phyloP scores from a whole-genome alignment of 768 basidiomycete species.

The Tylopilus plumbeoviolaceoides region DNA sequence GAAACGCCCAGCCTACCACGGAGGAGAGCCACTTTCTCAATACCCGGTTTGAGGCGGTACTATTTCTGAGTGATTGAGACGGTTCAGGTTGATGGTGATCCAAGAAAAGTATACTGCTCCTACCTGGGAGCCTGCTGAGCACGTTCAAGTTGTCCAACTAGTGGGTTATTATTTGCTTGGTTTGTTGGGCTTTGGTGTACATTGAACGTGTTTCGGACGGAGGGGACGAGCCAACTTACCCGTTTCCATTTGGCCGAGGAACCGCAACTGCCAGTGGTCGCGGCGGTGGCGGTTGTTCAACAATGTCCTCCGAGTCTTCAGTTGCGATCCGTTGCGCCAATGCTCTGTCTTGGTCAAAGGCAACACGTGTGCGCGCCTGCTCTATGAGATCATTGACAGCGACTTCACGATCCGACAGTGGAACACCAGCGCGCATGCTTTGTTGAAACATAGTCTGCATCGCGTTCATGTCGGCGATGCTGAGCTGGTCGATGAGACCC shows the following conservation, averaged over 20 bases:
- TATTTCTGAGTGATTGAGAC: background rate
- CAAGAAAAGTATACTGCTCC: background rate
- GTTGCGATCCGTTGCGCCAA: conserved; percentile 20
- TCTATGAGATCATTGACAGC: conserved; percentile 23
- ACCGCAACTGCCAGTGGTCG: background rate
- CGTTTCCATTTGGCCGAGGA: background rate
- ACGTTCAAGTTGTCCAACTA: background rate
- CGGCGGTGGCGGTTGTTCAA: background rate
- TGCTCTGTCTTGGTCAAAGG: conserved; percentile 18
- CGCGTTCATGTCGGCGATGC: background rate
- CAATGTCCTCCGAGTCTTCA: conserved; percentile 3
- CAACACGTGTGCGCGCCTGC: conserved; percentile 16
- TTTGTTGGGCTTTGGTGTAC: conserved; percentile 1
- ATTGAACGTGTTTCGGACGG: background rate
- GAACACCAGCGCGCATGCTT: background rate
- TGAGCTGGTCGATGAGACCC: background rate
- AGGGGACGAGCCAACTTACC: background rate
- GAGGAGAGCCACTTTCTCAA: conserved; percentile 20
- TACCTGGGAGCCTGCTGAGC: conserved; percentile 5
- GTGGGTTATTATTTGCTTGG: background rate
- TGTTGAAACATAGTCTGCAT: background rate
- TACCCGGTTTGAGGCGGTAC: background rate
- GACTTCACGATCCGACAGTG: conserved; percentile 20
- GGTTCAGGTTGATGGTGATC: background rate
- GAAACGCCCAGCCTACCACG: background rate